Evolutionary conservation across 2,329 filamentous ascomycete species (phyloP).

Genomic region (Periconia macrospinosa): DNA sequence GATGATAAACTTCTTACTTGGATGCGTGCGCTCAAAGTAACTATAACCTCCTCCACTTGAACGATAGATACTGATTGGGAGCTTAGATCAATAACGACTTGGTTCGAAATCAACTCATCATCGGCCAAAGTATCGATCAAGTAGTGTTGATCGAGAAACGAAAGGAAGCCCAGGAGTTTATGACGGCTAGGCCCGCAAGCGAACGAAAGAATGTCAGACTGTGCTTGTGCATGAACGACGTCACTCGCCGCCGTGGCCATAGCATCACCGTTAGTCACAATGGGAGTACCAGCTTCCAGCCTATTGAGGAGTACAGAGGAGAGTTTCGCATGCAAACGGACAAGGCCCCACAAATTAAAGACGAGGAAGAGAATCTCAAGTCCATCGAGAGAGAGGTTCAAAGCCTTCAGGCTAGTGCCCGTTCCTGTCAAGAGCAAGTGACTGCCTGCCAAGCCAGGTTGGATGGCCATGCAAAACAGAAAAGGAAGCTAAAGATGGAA

Average conservation of each 20-base stretch:
- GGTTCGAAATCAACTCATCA: slow-evolving; percentile 80
- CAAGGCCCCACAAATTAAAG: slow-evolving; percentile 65
- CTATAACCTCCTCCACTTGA: slow-evolving; percentile 1
- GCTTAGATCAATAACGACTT: slow-evolving; percentile 70
- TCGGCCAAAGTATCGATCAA: slow-evolving; percentile 81
- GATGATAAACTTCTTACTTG: slow-evolving; percentile 73
- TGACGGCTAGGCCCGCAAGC: slow-evolving; percentile 59
- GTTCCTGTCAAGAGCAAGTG: slow-evolving; percentile 42
- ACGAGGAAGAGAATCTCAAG: slow-evolving; percentile 52
- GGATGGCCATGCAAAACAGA: slow-evolving; percentile 51
- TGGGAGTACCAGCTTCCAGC: slow-evolving; percentile 52
- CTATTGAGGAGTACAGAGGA: slow-evolving; percentile 56
- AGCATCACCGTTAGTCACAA: slow-evolving; percentile 43
- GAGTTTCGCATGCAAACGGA: slow-evolving; percentile 79
- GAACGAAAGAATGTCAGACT: slow-evolving; percentile 68
- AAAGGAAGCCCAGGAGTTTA: slow-evolving; percentile 66
- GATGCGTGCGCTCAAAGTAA: slow-evolving; percentile 69
- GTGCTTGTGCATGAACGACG: slow-evolving; percentile 70
- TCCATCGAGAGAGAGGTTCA: slow-evolving; percentile 52
- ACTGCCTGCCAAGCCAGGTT: slow-evolving; percentile 54
- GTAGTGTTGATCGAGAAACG: slow-evolving; percentile 73
- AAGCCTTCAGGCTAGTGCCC: slow-evolving; percentile 34
- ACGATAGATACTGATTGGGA: slow-evolving; percentile 19
- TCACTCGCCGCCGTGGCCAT: slow-evolving; percentile 63
- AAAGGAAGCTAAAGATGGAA: slow-evolving; percentile 55